A percentile compares a stretch with the other conserved stretches of the same genome.
Evolutionary conservation across 495 filamentous ascomycete species (phyloP).

Genomic region (Astrocystis sublimbata): DNA sequence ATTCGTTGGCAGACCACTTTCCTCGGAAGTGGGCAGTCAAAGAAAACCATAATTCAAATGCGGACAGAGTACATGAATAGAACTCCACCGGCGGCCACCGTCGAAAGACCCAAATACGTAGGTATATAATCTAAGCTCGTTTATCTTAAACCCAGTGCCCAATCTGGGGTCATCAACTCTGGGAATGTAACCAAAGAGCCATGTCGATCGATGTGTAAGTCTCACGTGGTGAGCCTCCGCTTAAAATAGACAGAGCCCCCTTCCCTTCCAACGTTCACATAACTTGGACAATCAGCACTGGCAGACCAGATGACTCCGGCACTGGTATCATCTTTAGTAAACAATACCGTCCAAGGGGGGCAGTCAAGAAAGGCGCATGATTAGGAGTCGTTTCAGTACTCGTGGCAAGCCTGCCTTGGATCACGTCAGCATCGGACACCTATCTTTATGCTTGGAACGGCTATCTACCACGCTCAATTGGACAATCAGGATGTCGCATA

Average conservation of each 20-base stretch:
- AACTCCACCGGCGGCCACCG: no score
- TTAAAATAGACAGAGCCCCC: not conserved
- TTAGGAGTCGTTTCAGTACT: not conserved
- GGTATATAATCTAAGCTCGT: constrained; percentile 7
- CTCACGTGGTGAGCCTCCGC: not conserved
- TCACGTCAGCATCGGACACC: constrained; percentile 8
- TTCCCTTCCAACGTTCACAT: not conserved
- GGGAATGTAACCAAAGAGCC: constrained; percentile 3
- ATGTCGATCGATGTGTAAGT: constrained; percentile 12
- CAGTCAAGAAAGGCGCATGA: no score
- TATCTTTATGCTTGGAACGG: not conserved
- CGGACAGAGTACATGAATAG: no score
- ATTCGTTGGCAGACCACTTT: not conserved
- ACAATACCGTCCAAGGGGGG: no score
- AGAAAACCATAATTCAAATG: not conserved
- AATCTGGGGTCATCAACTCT: not conserved
- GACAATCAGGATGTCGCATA: no score
- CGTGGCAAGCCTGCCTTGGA: not conserved
- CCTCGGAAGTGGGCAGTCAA: not conserved
- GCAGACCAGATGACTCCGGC: not conserved
- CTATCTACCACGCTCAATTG: no score
- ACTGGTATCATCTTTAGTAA: no score
- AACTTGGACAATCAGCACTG: not conserved
- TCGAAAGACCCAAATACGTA: no score
- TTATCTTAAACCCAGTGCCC: not conserved